Percentiles rank a stretch among this genome's conserved stretches.
Evolutionary conservation across 1,284 basidiomycete genomes (phyloP).

Genomic region (Papiliotrema fonsecae): DNA sequence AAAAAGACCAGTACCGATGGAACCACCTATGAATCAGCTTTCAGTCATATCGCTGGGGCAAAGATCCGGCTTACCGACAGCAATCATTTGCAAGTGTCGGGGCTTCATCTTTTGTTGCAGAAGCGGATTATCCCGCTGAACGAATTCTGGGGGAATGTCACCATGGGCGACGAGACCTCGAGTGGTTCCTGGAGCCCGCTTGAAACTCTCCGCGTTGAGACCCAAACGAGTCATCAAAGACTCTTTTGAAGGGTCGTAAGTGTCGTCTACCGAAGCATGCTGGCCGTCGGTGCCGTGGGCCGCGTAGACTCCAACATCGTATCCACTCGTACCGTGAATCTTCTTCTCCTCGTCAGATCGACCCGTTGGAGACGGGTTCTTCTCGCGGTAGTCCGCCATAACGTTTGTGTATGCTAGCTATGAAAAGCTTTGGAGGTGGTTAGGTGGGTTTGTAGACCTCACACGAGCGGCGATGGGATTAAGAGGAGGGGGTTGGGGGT

Average conservation of each 20-base stretch:
- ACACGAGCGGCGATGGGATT: too few relatives aligned
- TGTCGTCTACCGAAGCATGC: constrained; percentile 9
- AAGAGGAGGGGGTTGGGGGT: too few relatives aligned
- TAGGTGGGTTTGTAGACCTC: too few relatives aligned
- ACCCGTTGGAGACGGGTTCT: not conserved
- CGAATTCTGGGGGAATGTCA: constrained; percentile 24
- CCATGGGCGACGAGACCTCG: constrained; percentile 34
- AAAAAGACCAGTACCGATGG: constrained; percentile 51
- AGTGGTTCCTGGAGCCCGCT: constrained; percentile 48
- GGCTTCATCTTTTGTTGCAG: constrained; percentile 49
- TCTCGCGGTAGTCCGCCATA: too few relatives aligned
- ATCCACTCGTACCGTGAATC: constrained; percentile 3
- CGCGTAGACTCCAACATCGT: constrained; percentile 9
- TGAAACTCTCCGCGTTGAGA: constrained; percentile 47
- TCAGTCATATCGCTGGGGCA: not conserved
- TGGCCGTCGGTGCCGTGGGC: constrained; percentile 5
- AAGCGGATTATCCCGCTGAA: constrained; percentile 37
- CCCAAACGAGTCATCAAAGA: constrained; percentile 43
- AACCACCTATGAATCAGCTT: constrained; percentile 27
- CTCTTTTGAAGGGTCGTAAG: constrained; percentile 49
- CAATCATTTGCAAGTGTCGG: constrained; percentile 44
- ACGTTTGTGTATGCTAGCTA: too few relatives aligned
- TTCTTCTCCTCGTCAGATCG: constrained; percentile 3
- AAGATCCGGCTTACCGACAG: constrained; percentile 40
- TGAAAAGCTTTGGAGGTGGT: too few relatives aligned